Base-by-base conservation (phyloP, 805 yeast genomes). In the Sugiyamaella lignohabitans region DNA sequence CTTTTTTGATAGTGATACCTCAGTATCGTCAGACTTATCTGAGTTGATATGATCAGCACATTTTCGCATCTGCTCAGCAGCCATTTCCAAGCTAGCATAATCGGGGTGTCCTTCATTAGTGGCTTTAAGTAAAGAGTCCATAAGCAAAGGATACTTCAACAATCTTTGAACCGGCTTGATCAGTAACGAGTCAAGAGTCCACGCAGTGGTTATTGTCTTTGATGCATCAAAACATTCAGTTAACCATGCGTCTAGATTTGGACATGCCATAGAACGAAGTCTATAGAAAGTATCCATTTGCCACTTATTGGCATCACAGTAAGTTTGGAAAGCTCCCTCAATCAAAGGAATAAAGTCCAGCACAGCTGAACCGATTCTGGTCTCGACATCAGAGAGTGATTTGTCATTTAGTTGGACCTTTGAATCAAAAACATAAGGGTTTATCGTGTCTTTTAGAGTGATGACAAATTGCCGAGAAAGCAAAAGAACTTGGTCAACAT, bases 91-190 rank as follows among this genome's bases (percentile, higher is more conserved):
- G 11, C 48, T 43, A 3, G 4, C 74, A 58, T 76, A 80, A 53
- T 73, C 79, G 3, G 76, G 73, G 61, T 73, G 73, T 18, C 62
- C 56, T n/a, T 64, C 49, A 1, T 59, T 52, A 1, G 68, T 64
- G 43, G 39, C 45, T 5, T 60, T 57, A 5, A 65, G 50, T n/a
- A 68, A 41, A n/a, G 64, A 52, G 19, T 52, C 53, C 29, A 70
- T 43, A 17, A 70, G 56, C 20, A 70, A 50, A 0, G 74, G 73
- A 42, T 74, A 73, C 50, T 68, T 68, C 29, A 65, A 55, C 27
- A 75, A 50, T 29, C 77, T 56, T 54, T 73, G 76, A 4, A 74
- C 64, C 0, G 79, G 79, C 48, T 67, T 69, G 40, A 65, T 61
- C 18, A 74, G 53, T 29, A 74, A 56, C 3, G 68, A 57, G 40